Evolutionary conservation across 768 basidiomycete species (phyloP).

Genomic region (Mrakia gelida): DNA sequence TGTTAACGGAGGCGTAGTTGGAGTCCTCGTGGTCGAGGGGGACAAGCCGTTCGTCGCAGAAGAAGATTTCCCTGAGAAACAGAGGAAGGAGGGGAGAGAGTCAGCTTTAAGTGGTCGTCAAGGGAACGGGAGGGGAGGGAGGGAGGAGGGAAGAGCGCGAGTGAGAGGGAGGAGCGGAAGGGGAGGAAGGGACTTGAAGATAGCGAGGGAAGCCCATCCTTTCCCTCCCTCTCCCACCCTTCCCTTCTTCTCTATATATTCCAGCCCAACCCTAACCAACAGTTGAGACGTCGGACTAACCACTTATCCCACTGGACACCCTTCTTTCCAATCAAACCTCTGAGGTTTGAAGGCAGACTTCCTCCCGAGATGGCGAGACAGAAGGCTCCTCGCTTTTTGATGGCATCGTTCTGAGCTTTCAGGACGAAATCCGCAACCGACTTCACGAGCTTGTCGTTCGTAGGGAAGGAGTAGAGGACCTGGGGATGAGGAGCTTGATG

Average conservation of each 20-base stretch:
- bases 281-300: constrained; percentile 49
- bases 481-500: constrained; percentile 53
- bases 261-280: neutral
- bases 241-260: neutral
- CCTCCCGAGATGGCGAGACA: constrained; percentile 92
- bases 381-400: constrained; percentile 84
- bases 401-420: constrained; percentile 81
- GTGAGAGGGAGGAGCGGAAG: constrained; percentile 38
- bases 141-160: neutral
- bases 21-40: constrained; percentile 89
- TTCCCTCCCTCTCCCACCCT: too few relatives aligned
- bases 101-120: too few relatives aligned
- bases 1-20: constrained; percentile 73
- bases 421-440: constrained; percentile 76
- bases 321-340: constrained; percentile 58
- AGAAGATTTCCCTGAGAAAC: constrained; percentile 86
- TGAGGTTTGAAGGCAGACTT: constrained; percentile 75
- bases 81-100: neutral
- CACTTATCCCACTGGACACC: constrained; percentile 90
- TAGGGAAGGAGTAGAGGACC: constrained; percentile 66
- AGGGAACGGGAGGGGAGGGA: constrained; percentile 26
- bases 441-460: constrained; percentile 54
- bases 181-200: neutral
- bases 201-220: neutral
- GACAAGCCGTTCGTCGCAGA: constrained; percentile 92